Evolutionary conservation across 495 filamentous ascomycete species (phyloP).

Genomic region (Lophiostoma macrostomum): DNA sequence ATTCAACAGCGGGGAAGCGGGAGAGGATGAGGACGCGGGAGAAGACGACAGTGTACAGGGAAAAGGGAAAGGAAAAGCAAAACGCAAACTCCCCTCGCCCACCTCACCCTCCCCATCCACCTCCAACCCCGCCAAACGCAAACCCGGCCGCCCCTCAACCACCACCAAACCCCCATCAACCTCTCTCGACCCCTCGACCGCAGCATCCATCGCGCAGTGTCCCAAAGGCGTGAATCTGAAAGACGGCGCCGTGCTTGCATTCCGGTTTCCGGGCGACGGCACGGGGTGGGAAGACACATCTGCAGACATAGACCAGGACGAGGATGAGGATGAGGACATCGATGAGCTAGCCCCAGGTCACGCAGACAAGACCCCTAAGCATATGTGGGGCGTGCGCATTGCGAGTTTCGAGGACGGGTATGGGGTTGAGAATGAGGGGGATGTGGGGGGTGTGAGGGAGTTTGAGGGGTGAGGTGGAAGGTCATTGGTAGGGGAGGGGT

Average conservation of each 20-base stretch:
- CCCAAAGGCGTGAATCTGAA: conserved; percentile 51
- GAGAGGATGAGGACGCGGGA: conserved; percentile 31
- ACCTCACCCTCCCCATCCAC: too few relatives aligned
- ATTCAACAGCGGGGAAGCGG: too few relatives aligned
- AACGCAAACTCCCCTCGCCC: too few relatives aligned
- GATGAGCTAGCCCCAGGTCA: conserved; percentile 35
- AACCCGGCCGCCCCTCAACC: too few relatives aligned
- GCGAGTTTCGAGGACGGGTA: conserved; percentile 60
- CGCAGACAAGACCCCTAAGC: too few relatives aligned
- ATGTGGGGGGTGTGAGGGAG: conserved; percentile 22
- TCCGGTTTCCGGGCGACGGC: conserved; percentile 52
- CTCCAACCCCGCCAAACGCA: too few relatives aligned
- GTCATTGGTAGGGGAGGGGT: too few relatives aligned
- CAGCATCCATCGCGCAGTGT: too few relatives aligned
- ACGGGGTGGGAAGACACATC: conserved; percentile 30
- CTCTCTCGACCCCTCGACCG: too few relatives aligned
- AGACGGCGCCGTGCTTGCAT: conserved; percentile 66
- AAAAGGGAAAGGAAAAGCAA: conserved; percentile 41
- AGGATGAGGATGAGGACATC: conserved; percentile 11
- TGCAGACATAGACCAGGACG: conserved; percentile 10
- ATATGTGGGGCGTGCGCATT: conserved; percentile 63
- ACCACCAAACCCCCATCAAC: too few relatives aligned
- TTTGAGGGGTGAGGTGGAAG: conserved; percentile 19
- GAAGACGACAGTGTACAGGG: background rate
- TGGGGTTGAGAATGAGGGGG: conserved; percentile 31